Base-by-base conservation (phyloP, 2,329 filamentous ascomycete genomes). In the Rachicladosporium sp. region DNA sequence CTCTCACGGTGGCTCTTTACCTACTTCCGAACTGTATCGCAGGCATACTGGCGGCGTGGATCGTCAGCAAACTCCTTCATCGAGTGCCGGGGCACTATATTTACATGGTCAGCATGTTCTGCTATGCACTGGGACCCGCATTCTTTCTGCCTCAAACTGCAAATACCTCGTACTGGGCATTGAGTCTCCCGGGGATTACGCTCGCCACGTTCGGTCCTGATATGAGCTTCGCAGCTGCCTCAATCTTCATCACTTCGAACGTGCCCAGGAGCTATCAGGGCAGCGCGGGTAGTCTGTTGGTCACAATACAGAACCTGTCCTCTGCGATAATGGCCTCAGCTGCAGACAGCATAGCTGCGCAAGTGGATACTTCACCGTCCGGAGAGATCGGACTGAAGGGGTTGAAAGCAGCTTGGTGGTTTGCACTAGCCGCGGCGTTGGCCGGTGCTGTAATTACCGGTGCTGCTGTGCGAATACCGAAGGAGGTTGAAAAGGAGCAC, bases 161-260 rank as follows among this genome's bases (percentile, higher is more conserved):
- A 0, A 50, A 47, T 8, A 65, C 66, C 0, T 57, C 43, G 1
- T 69, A 68, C 53, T 69, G 65, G 63, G 61, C 61, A 0, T 56
- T 69, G 3, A 64, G 63, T 0, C 54, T 69, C 43, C 65, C 65
- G 0, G 65, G 65, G 0, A 58, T 69, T 1, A 59, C 58, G 1
- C 50, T 69, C 0, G 64, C 65, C 0, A 68, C 65, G 0, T 68
- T 69, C 33, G 66, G 66, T 0, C 66, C 66, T 0, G 66, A 69
- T 35, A 52, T 69, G 37, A 62, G 62, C 21, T 69, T 69, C 42
- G 65, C 66, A 0, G 66, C 66, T 0, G 65, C 65, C 1, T 63
- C 62, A 10, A 68, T 69, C 33, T 68, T 68, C 50, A 67, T 69
- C 42, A 69, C 65, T 0, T 63, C 58, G 8, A 66, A 59, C 36